A percentile compares a stretch with the other conserved stretches of the same genome.
Evolutionary conservation across 331 rosid species (phyloP).

Genomic region (Cydonia oblonga): DNA sequence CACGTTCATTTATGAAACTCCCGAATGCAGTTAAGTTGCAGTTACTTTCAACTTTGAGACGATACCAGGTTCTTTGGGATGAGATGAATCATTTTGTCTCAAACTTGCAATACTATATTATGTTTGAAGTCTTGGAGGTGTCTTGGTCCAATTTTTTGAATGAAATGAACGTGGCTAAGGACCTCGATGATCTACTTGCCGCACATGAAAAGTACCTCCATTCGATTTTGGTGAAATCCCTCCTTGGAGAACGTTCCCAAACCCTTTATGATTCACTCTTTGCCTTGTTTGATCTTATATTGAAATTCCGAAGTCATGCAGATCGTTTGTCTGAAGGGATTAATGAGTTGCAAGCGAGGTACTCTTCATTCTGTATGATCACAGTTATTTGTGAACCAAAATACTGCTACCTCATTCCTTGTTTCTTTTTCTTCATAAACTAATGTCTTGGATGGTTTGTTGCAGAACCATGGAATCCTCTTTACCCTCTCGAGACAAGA

Average conservation of each 20-base stretch:
- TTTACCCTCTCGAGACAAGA: conserved; percentile 45
- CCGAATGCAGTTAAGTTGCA: conserved; percentile 58
- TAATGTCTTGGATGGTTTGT: conserved; percentile 12
- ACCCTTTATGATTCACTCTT: conserved; percentile 71
- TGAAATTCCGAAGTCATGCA: conserved; percentile 75
- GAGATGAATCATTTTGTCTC: conserved; percentile 95
- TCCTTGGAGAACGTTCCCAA: conserved; percentile 83
- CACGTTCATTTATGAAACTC: conserved; percentile 64
- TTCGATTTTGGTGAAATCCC: conserved; percentile 84
- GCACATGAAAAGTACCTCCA: conserved; percentile 90
- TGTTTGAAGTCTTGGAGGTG: conserved; percentile 95
- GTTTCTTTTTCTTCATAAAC: not conserved
- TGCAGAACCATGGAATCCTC: conserved; percentile 66
- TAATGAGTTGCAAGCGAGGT: conserved; percentile 89
- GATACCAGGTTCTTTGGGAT: conserved; percentile 94
- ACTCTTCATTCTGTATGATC: conserved; percentile 10
- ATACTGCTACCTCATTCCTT: not conserved
- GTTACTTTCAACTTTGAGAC: conserved; percentile 78
- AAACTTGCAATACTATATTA: conserved; percentile 87
- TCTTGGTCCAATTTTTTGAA: conserved; percentile 76
- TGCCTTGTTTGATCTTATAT: conserved; percentile 74
- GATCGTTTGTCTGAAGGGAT: conserved; percentile 89
- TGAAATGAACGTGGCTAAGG: conserved; percentile 91
- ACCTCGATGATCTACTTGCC: conserved; percentile 87
- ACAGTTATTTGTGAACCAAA: not conserved